Evolutionary conservation across 805 yeast species (phyloP).

Genomic region (Starmerella powellii): DNA sequence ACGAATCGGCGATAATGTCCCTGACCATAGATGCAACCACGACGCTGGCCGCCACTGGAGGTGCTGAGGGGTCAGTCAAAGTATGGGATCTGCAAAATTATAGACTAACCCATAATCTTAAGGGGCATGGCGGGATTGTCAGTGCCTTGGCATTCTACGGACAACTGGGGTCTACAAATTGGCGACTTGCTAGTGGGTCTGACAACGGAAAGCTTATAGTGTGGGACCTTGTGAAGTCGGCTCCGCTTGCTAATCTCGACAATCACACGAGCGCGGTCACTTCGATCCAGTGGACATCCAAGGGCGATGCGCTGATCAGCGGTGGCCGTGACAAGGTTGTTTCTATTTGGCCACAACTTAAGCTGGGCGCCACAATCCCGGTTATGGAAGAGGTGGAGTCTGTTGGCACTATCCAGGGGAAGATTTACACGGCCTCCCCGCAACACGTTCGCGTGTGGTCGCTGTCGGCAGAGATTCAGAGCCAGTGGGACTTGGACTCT

Average conservation of each 20-base stretch:
- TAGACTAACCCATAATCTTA: constrained; percentile 73
- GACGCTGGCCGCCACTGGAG: constrained; percentile 81
- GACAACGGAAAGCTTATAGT: constrained; percentile 44
- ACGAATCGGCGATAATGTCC: constrained; percentile 67
- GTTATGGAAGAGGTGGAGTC: constrained; percentile 42
- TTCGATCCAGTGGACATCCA: constrained; percentile 54
- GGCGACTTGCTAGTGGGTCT: constrained; percentile 71
- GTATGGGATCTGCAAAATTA: constrained; percentile 90
- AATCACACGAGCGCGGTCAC: constrained; percentile 82
- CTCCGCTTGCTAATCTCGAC: constrained; percentile 45
- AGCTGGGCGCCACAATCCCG: constrained; percentile 56
- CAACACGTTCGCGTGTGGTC: constrained; percentile 17
- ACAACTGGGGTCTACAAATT: constrained; percentile 43
- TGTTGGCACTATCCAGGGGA: constrained; percentile 27
- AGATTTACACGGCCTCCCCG: constrained; percentile 19
- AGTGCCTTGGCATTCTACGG: constrained; percentile 70
- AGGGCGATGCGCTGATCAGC: constrained; percentile 48
- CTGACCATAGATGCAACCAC: constrained; percentile 68
- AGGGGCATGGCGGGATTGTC: constrained; percentile 87
- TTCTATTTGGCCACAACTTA: constrained; percentile 39
- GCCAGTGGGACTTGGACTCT: constrained; percentile 16
- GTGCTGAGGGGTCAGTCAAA: constrained; percentile 82
- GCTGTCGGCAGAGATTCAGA: constrained; percentile 17
- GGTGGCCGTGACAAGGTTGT: constrained; percentile 85
- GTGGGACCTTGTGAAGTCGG: constrained; percentile 61